Evolutionary conservation across 192 early-diverging fungal species (phyloP).

Genomic region (Coemansia sp.): DNA sequence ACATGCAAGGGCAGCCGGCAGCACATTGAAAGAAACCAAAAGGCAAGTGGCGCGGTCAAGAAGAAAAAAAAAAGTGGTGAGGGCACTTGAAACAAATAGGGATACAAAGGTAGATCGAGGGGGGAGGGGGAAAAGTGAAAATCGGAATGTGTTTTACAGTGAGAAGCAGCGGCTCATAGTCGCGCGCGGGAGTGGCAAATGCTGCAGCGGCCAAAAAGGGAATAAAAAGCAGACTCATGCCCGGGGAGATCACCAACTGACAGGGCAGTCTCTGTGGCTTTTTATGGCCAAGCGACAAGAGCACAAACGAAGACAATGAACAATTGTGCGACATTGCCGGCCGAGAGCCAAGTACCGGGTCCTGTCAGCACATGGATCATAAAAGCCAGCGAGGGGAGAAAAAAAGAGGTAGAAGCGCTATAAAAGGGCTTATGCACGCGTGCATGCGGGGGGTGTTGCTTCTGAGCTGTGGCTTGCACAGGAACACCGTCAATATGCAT

Average conservation of each 20-base stretch:
- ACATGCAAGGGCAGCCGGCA: not conserved
- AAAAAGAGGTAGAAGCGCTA: not conserved
- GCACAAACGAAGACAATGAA: not conserved
- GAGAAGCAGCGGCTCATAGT: constrained; percentile 5
- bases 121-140: not conserved
- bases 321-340: constrained; percentile 23
- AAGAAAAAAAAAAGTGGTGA: not conserved
- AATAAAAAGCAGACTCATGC: not conserved
- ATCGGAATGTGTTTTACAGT: constrained; percentile 3
- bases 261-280: constrained; percentile 1
- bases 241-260: not conserved
- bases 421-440: constrained; percentile 1
- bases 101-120: not conserved
- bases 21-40: not conserved
- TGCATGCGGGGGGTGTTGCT: constrained; percentile 2
- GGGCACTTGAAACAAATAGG: not conserved
- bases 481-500: constrained; percentile 6
- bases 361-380: not conserved
- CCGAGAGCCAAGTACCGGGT: not conserved
- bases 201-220: constrained; percentile 6
- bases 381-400: not conserved
- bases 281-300: not conserved
- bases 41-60: not conserved
- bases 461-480: not conserved
- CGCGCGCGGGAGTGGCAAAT: not conserved